These are phyloP conservation scores for Mycena maculata DNA, from an alignment of 768 basidiomycete species.

Conservation along the genomic window DNA sequence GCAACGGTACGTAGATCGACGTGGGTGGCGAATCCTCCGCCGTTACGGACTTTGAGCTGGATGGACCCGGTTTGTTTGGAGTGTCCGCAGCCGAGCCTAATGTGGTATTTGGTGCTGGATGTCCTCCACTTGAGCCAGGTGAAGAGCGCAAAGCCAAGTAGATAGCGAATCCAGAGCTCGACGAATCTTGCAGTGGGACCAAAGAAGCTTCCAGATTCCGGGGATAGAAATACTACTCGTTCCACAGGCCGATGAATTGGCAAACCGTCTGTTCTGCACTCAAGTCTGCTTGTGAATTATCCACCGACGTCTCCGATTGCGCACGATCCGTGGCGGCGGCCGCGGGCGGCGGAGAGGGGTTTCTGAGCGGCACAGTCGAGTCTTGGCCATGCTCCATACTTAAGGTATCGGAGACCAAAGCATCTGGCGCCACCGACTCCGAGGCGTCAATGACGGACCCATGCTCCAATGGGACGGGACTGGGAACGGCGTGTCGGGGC, in stretches of 20 bases:
- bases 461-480: conserved; percentile 3
- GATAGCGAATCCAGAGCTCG: conserved; percentile 4
- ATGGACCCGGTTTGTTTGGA: background rate
- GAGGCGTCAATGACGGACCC: conserved; percentile 1
- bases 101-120: background rate
- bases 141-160: background rate
- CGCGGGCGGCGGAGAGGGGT: background rate
- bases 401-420: background rate
- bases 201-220: conserved; percentile 22
- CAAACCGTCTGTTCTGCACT: conserved; percentile 3
- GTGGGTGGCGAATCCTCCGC: background rate
- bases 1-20: no score
- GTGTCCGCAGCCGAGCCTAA: background rate
- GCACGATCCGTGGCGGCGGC: background rate
- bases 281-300: background rate
- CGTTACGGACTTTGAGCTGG: background rate
- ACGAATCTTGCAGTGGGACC: background rate
- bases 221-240: conserved; percentile 28
- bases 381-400: conserved; percentile 2
- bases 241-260: conserved; percentile 31
- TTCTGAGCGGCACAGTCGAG: background rate
- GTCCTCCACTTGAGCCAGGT: background rate
- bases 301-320: background rate
- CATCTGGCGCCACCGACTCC: background rate
- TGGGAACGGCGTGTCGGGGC: background rate